A percentile compares a stretch with the other conserved stretches of the same genome.
These are phyloP conservation scores for Guadua angustifolia DNA, from an alignment of 176 grass and related monocot species.

Conservation along the genomic window DNA sequence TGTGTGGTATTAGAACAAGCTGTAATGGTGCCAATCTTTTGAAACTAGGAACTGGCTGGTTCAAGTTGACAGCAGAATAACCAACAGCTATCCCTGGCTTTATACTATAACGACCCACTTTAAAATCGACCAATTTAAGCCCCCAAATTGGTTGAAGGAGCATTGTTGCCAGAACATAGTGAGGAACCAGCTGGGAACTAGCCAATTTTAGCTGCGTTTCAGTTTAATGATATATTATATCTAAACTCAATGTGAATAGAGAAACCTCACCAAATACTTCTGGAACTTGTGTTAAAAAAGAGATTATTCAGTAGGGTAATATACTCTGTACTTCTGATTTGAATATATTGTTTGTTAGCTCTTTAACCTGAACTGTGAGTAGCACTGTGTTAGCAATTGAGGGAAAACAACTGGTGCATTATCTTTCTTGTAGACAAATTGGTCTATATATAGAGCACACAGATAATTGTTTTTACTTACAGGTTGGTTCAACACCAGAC, in stretches of 20 bases:
- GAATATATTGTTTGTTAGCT: constrained; percentile 6
- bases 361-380: constrained; percentile 22
- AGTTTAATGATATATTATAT: constrained; percentile 30
- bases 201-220: not conserved
- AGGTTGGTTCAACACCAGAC: constrained; percentile 97
- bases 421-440: not conserved
- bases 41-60: constrained; percentile 6
- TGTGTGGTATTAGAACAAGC: constrained; percentile 7
- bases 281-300: not conserved
- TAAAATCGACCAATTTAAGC: not conserved
- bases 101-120: not conserved
- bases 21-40: not conserved
- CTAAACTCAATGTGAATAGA: not conserved
- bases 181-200: not conserved
- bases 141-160: not conserved
- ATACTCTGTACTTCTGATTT: not conserved
- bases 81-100: not conserved
- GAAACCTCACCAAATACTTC: not conserved
- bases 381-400: not conserved
- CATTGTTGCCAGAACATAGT: constrained; percentile 21
- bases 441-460: not conserved
- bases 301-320: constrained; percentile 10
- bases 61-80: not conserved
- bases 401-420: constrained; percentile 1
- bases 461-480: constrained; percentile 43